Evolutionary conservation across 2,329 filamentous ascomycete genomes (phyloP).

Genomic region (Phyllosticta citriasiana): DNA sequence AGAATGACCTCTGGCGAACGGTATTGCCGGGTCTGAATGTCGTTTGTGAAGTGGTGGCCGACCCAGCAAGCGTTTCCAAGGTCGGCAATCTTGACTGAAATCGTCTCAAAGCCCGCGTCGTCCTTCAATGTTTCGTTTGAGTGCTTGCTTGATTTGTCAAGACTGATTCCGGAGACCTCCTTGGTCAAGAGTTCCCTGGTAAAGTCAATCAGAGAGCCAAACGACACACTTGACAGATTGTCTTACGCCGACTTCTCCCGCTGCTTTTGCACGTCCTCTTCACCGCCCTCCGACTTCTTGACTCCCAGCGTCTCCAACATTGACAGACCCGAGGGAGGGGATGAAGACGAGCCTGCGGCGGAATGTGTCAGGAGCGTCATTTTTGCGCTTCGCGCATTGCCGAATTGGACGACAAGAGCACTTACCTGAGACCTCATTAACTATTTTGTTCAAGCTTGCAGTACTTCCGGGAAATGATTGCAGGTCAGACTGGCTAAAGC

Average conservation of each 20-base stretch:
- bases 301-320: conserved; percentile 51
- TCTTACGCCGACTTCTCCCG: conserved; percentile 90
- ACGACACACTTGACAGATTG: neutral
- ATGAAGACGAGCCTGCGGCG: conserved; percentile 40
- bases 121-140: conserved; percentile 52
- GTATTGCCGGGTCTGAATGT: conserved; percentile 97
- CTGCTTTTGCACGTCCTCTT: conserved; percentile 58
- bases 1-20: conserved; percentile 94
- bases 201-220: neutral
- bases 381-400: conserved; percentile 31
- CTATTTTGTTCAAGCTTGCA: conserved; percentile 71
- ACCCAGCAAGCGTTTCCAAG: conserved; percentile 98
- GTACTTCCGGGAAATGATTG: conserved; percentile 48
- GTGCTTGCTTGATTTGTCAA: conserved; percentile 52
- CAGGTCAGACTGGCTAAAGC: conserved; percentile 71
- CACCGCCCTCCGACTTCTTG: conserved; percentile 40
- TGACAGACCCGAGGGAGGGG: conserved; percentile 38
- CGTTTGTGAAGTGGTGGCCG: conserved; percentile 97
- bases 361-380: conserved; percentile 43
- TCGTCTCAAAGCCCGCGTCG: conserved; percentile 59
- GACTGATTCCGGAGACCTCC: conserved; percentile 88
- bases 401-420: conserved; percentile 18
- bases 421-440: conserved; percentile 60
- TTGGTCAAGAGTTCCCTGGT: conserved; percentile 75
- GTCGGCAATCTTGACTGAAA: conserved; percentile 98